These are phyloP conservation scores for Lepraria neglecta DNA, from an alignment of 495 filamentous ascomycete genomes.

Conservation along the genomic window DNA sequence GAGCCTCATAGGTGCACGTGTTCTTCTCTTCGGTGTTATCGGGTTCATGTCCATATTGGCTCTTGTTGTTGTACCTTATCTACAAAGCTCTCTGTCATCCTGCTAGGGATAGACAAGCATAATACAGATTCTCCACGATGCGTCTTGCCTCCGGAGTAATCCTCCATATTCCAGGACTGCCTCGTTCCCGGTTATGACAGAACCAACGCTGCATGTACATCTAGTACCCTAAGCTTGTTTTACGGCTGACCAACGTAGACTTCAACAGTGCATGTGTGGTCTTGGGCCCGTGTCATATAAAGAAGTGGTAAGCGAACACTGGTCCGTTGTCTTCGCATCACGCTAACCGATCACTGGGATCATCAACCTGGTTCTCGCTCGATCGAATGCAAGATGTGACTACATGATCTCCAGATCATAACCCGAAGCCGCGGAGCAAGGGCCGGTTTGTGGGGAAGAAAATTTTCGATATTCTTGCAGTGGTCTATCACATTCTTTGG, in stretches of 20 bases:
- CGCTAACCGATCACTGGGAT: neutral
- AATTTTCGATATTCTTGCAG: neutral
- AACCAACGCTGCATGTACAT: neutral
- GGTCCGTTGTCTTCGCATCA: neutral
- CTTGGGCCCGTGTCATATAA: neutral
- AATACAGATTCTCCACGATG: constrained; percentile 8
- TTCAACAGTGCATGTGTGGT: neutral
- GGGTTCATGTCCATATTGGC: constrained; percentile 20
- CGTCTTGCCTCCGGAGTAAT: neutral
- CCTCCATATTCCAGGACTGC: neutral
- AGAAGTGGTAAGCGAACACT: neutral
- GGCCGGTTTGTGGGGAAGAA: neutral
- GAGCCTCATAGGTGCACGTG: constrained; percentile 10
- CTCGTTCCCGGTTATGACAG: neutral
- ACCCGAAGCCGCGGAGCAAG: neutral
- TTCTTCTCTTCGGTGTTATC: constrained; percentile 13
- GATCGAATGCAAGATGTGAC: neutral
- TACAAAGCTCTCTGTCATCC: constrained; percentile 7
- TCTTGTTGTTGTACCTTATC: constrained; percentile 16
- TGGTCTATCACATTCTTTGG: neutral
- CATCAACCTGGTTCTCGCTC: neutral
- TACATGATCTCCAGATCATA: neutral
- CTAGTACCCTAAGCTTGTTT: too few species aligned
- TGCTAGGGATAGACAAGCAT: constrained; percentile 15
- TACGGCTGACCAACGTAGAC: neutral